Evolutionary conservation across 2,329 filamentous ascomycete species (phyloP).

Genomic region (Endocalyx cinctus): DNA sequence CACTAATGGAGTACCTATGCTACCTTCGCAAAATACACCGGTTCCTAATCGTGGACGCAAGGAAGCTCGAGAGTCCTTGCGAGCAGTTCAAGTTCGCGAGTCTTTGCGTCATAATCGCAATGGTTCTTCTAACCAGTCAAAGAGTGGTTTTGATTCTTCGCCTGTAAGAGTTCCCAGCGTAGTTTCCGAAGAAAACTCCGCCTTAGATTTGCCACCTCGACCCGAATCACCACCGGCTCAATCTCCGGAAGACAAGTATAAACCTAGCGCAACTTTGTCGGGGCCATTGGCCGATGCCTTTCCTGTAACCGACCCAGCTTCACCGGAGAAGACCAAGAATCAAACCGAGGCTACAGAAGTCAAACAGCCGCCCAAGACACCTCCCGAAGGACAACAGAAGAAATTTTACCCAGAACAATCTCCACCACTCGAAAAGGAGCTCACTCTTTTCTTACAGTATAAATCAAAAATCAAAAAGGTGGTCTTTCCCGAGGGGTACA

Average conservation of each 20-base stretch:
- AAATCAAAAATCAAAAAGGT: conserved; percentile 98
- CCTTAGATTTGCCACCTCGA: conserved; percentile 22
- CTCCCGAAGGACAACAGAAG: conserved; percentile 45
- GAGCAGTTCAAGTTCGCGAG: conserved; percentile 54
- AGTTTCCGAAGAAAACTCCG: conserved; percentile 57
- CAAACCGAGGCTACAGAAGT: conserved; percentile 14
- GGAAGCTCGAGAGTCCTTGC: conserved; percentile 81
- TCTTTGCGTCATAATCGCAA: conserved; percentile 45
- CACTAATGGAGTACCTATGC: conserved; percentile 77
- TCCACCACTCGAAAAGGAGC: conserved; percentile 73
- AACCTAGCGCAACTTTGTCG: conserved; percentile 54
- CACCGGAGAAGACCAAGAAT: conserved; percentile 21
- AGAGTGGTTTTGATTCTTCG: conserved; percentile 46
- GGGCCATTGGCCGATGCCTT: conserved; percentile 51
- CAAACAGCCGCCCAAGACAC: conserved; percentile 26
- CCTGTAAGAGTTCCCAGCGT: conserved; percentile 55
- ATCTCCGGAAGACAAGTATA: conserved; percentile 63
- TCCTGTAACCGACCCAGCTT: conserved; percentile 29
- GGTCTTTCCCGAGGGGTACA: conserved; percentile 76
- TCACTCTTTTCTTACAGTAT: conserved; percentile 93
- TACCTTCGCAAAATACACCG: conserved; percentile 77
- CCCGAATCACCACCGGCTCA: conserved; percentile 45
- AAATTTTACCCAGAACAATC: conserved; percentile 59
- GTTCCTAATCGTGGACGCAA: conserved; percentile 77
- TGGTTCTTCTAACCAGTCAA: conserved; percentile 41